Conservation (phyloP, 768 basidiomycete species). For the Phaeotremella skinneri region DNA sequence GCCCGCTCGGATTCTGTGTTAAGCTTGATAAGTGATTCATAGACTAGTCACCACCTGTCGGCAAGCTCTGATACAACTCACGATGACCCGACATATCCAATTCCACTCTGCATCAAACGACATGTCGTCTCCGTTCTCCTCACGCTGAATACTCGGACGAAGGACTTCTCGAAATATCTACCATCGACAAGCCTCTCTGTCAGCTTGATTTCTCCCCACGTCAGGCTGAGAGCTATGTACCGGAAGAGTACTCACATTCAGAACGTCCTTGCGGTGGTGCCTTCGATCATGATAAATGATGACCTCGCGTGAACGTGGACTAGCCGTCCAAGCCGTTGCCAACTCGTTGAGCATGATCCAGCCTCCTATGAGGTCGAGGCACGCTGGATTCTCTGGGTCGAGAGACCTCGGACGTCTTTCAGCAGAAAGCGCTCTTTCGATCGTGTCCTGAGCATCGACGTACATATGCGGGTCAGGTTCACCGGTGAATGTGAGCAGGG, state of each 20-base stretch:
- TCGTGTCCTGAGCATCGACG: not conserved
- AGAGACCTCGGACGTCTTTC: not conserved
- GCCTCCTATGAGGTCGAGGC: not conserved
- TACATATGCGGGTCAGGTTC: not conserved
- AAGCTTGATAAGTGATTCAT: not conserved
- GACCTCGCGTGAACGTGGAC: not conserved
- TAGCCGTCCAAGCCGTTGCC: not conserved
- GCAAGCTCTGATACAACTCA: not conserved
- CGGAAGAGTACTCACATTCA: not conserved
- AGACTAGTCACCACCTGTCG: not conserved
- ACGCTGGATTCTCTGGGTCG: not conserved
- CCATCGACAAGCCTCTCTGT: not conserved
- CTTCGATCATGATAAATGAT: conserved; percentile 1
- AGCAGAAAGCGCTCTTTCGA: not conserved
- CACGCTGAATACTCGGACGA: not conserved
- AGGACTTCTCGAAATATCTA: not conserved
- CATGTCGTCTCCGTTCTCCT: not conserved
- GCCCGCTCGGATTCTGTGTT: not conserved
- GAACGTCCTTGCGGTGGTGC: not conserved
- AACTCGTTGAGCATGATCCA: not conserved
- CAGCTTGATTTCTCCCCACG: not conserved
- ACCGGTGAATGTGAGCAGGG: not conserved
- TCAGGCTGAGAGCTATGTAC: not conserved
- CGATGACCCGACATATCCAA: not conserved
- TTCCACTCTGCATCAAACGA: not conserved